phyloP scores from a whole-genome alignment of 345 rosid genomes.

The Firmiana major region DNA sequence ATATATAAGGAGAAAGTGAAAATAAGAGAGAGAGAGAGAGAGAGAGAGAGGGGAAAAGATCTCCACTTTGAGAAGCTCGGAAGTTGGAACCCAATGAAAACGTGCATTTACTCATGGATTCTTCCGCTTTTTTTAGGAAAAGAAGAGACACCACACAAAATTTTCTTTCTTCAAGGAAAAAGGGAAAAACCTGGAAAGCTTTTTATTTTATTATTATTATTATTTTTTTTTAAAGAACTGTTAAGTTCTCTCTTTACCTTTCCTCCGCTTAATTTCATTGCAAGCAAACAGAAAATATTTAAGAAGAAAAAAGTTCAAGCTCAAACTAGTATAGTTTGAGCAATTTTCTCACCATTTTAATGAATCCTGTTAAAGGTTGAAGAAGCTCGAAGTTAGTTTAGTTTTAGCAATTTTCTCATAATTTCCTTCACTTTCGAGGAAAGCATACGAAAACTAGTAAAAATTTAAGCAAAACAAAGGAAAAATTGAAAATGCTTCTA shows the following conservation, averaged over 20 bases:
- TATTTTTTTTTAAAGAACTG: background rate
- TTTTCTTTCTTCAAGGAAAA: background rate
- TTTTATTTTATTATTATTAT: too few species aligned
- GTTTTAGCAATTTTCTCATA: background rate
- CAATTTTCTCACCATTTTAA: background rate
- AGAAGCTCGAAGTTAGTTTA: background rate
- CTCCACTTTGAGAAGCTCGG: background rate
- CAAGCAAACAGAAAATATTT: background rate
- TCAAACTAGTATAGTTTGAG: background rate
- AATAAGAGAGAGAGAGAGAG: too few species aligned
- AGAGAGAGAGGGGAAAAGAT: background rate
- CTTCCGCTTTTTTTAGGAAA: background rate
- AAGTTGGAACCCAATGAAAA: background rate
- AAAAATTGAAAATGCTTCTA: background rate
- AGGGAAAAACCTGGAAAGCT: background rate
- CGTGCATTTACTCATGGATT: background rate
- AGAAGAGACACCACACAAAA: background rate
- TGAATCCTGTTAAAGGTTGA: background rate
- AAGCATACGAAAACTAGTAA: constrained; percentile 5
- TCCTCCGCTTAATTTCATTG: constrained; percentile 1
- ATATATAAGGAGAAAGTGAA: background rate
- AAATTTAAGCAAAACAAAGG: background rate
- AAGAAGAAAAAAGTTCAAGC: background rate
- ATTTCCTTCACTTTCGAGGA: background rate
- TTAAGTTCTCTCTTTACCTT: background rate